Evolutionary conservation across 73 alveolate species (phyloP).

Genomic region (Paramecium tetraurelia): DNA sequence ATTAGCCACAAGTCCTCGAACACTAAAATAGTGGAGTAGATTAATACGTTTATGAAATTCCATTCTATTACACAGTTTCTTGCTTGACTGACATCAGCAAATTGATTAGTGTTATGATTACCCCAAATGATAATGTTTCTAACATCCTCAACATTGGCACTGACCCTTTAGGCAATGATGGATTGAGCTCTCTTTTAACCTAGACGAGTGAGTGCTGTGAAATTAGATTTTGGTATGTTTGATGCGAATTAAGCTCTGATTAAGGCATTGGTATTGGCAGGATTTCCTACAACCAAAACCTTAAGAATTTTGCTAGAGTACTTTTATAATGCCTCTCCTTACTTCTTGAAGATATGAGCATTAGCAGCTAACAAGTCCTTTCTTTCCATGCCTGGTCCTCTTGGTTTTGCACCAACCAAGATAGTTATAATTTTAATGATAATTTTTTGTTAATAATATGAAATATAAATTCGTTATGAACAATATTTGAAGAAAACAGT

Average conservation of each 20-base stretch:
- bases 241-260: conserved; percentile 86
- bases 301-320: conserved; percentile 91
- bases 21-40: background rate
- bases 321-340: conserved; percentile 90
- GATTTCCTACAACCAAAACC: conserved; percentile 95
- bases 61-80: conserved; percentile 51
- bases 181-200: conserved; percentile 91
- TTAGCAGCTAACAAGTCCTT: conserved; percentile 90
- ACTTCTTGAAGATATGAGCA: conserved; percentile 84
- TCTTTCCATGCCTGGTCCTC: conserved; percentile 98
- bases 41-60: background rate
- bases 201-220: conserved; percentile 93
- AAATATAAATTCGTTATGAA: background rate
- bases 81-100: conserved; percentile 76
- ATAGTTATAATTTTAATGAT: conserved; percentile 54
- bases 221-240: conserved; percentile 85
- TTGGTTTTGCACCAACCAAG: conserved; percentile 94
- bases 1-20: conserved; percentile 55
- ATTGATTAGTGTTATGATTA: conserved; percentile 90
- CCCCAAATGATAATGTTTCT: conserved; percentile 92
- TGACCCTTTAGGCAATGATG: conserved; percentile 75
- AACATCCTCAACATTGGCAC: conserved; percentile 72
- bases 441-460: too few species aligned
- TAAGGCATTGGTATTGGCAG: conserved; percentile 94
- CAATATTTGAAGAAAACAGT: background rate